Base-by-base conservation (phyloP, 2,329 filamentous ascomycete genomes). In the Aspergillus sp. region DNA sequence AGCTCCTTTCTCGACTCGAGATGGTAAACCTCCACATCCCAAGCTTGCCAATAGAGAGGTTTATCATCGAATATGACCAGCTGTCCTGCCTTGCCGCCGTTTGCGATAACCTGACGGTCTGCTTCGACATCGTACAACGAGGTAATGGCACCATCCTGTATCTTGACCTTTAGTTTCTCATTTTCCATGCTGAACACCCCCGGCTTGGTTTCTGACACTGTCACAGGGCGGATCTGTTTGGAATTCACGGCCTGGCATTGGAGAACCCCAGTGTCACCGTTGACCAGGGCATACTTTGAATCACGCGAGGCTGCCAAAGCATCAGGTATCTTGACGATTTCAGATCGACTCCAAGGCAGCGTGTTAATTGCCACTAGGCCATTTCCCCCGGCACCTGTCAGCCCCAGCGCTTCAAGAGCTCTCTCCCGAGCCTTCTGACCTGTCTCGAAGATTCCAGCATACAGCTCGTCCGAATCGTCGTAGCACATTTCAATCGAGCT, bases 401-500 rank as follows among this genome's bases (percentile, higher is more conserved):
- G 68, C 2, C 80, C 82, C 29, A 95, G 69, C 5, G 75, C 71
- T 11, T 71, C 59, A 37, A 83, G 71, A 4, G 88, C 73, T 12
- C 85, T 78, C 27, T 80, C 69, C 25, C 91, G 68, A 3, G 93
- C 64, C 42, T 73, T 76, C 43, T 82, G 66, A 4, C 84, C 89
- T 1, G 75, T 86, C 43, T 78, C 67, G 53, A 93, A 94, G 2
- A 94, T 75, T 45, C 85, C 69, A 2, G 75, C 81, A 53, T 98
- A 98, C 5, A 94, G 71, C 71, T 86, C 74, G 53, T 94, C 82
- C 3, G 88, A 93, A 55, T 98, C 91, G 56, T 93, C 85, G 50
- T 96, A 96, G 59, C 86, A 94, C 86, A 96, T 95, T 58, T 93
- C 88, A 48, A 98, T 96, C 20, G 78, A 84, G 54, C 86, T 95